Conservation (phyloP, 176 grass and related monocot genomes). For the Oropetium thomaeum region DNA sequence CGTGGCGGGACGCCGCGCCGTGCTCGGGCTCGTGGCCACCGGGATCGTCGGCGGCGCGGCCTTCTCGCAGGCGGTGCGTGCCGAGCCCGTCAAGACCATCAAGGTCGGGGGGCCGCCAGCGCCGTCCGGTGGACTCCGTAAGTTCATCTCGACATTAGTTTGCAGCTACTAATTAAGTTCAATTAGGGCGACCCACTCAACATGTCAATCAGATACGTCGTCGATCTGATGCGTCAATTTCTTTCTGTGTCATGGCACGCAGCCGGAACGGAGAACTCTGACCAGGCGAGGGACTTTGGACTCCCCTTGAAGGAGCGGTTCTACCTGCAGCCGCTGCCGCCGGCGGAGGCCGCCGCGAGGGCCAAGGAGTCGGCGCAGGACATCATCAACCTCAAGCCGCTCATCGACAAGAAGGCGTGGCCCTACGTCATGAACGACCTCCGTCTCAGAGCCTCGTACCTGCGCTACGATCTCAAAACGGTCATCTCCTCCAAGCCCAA, state of each 20-base stretch:
- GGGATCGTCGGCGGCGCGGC: slow-evolving; percentile 45
- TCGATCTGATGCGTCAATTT: neutral
- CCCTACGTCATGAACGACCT: slow-evolving; percentile 85
- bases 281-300: slow-evolving; percentile 63
- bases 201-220: no score
- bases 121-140: slow-evolving; percentile 84
- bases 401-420: slow-evolving; percentile 98
- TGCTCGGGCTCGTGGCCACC: slow-evolving; percentile 73
- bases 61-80: slow-evolving; percentile 58
- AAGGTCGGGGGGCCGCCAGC: slow-evolving; percentile 50
- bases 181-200: neutral
- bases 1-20: slow-evolving; percentile 53
- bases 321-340: slow-evolving; percentile 66
- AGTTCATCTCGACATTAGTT: no score
- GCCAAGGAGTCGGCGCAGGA: slow-evolving; percentile 85
- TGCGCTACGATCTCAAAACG: slow-evolving; percentile 90
- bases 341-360: slow-evolving; percentile 55
- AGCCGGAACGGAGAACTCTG: slow-evolving; percentile 77
- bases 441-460: slow-evolving; percentile 62
- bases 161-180: neutral
- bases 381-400: slow-evolving; percentile 71
- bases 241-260: neutral
- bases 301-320: slow-evolving; percentile 66
- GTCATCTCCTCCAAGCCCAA: slow-evolving; percentile 77
- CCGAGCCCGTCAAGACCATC: slow-evolving; percentile 37